Evolutionary conservation across 768 basidiomycete genomes (phyloP), one percentile per base, ranked within the genome.

Genomic region (Tulasnella calospora): DNA sequence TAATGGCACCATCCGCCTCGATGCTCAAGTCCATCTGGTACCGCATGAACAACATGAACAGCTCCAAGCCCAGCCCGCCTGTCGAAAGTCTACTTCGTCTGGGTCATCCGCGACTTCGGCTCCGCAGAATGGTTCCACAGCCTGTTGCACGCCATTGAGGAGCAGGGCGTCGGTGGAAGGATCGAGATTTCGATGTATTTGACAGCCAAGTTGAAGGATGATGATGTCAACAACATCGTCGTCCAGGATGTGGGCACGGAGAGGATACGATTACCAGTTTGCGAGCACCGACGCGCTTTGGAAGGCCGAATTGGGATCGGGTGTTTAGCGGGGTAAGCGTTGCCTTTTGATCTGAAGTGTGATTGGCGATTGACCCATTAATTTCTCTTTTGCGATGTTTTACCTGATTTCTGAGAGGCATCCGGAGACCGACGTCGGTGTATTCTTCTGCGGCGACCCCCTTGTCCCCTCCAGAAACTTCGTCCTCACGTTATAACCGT

Each of bases 21-120:
- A 96, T 98, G 82, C 87, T 98, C 81, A 96, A 96, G 86, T 51
- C 97, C 83, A 94, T 98, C 80, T 96, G 95, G 95, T 96, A 97
- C 86, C 90, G 90, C 81, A 95, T 96, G 84, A 91, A 90, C 85
- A 88, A 92, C 85, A 92, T 85, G 61, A 67, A 27, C 61, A 67
- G 10, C 61, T 35, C 61, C 61, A 67, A 35, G 33, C 30, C n/a
- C 30, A 67, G n/a, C 30, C 5, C 61, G 61, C 71, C 88, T 98
- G 55, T 93, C 92, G 71, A 98, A 98, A 86, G 93, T 94, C 72
- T 95, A 95, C 87, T 95, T 97, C 83, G 94, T 93, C 23, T 96
- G 95, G 95, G 94, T 96, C 82, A 97, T 97, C 83, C 92, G 94
- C 81, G 95, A 96, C 84, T 95, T 94, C 82, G 93, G 92, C 80